Base-by-base conservation (phyloP, 352 stramenopile species). In the Phytophthora agathidicida region DNA sequence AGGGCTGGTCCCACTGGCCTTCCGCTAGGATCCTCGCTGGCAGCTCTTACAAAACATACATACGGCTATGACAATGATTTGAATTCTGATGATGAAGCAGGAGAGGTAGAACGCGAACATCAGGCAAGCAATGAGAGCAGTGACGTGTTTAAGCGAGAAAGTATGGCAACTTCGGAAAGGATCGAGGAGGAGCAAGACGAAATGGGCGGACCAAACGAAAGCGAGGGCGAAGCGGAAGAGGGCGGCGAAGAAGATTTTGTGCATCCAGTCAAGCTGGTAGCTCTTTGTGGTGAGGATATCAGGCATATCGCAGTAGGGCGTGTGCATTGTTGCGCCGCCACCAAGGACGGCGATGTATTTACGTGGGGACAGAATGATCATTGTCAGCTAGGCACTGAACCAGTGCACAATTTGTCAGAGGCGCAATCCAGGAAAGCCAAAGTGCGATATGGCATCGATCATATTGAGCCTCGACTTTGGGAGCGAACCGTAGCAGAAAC, bases 351-450 rank as follows among this genome's bases (percentile, higher is more conserved):
- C 28, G 86, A 93, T 44, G 79, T 93, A 3, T 94, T 88, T 47
- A 90, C 86, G 16, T 94, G 86, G 86, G 86, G 86, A 7, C 82
- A 92, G 16, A 94, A 93, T 39, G 80, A 92, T 44, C 86, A 93
- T 54, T 91, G 80, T 24, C 86, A 94, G 37, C 54, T 93, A 3
- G 85, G 85, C 5, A 68, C 81, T 11, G 85, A 94, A 39, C 74
- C 80, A 9, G 43, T 73, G 0, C 83, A 94, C 43, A 81, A 79
- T 48, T 31, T 93, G 3, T 72, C 74, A 1, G 75, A 83, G 11
- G 64, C 73, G 0, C 60, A 80, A 31, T 70, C 69, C 11, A 89
- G 73, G 48, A 90, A 90, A 51, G 68, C 83, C 1, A 70, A 64
- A 6, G 70, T 83, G 5, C 75, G 80, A 5, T 86, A 93, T 31